Evolutionary conservation across 306 rosid genomes (phyloP).

Genomic region (Carpinus viminea): DNA sequence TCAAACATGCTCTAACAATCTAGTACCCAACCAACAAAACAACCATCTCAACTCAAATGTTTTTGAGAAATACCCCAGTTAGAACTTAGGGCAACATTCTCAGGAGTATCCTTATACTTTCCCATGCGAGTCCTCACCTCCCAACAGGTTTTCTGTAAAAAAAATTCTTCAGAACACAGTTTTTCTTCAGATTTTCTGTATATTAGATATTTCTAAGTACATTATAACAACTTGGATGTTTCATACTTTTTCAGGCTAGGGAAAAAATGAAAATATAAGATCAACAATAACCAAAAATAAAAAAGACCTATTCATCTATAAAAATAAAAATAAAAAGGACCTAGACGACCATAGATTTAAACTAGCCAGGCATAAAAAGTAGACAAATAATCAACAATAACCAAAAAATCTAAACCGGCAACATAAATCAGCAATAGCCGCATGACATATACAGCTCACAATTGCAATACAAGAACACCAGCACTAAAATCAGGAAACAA

Average conservation of each 20-base stretch:
- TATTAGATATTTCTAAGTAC: background rate
- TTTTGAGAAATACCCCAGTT: no score
- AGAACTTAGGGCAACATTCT: no score
- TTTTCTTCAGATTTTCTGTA: no score
- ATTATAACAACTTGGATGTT: background rate
- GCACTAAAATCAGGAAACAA: background rate
- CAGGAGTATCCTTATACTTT: no score
- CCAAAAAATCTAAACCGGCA: background rate
- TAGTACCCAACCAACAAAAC: no score
- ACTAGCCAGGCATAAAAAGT: background rate
- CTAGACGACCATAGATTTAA: conserved; percentile 6
- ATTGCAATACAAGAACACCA: background rate
- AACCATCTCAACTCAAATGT: no score
- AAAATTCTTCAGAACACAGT: no score
- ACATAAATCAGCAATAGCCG: background rate
- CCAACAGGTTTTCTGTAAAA: no score
- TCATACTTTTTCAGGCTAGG: background rate
- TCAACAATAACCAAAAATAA: background rate
- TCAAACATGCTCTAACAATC: no score
- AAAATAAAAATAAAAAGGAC: background rate
- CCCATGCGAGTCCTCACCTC: no score
- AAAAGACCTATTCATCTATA: no score
- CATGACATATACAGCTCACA: background rate
- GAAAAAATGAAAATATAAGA: background rate
- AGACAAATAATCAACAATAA: conserved; percentile 2